Base-by-base conservation (phyloP, 768 basidiomycete species). In the Amanita fuliginea region DNA sequence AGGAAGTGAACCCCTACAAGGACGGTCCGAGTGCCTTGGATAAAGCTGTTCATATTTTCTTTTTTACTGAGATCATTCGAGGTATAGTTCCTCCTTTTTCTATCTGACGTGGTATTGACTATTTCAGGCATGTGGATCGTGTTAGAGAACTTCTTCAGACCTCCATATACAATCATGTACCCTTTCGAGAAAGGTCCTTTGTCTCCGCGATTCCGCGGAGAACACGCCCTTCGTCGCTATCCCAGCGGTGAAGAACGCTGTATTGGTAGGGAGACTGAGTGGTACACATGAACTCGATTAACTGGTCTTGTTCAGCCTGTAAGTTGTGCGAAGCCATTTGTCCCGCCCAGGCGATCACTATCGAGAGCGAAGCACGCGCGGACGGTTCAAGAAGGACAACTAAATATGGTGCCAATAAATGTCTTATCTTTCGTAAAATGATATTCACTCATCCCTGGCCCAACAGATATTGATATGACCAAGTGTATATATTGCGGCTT, bases 401-500 rank as follows among this genome's bases (percentile, higher is more conserved):
- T 26, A 89, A 91, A 82, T 99, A 98, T 59, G 96, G 92, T 86
- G 48, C 47, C 77, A 62, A 41, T 13, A 41, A 34, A 19, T 45
- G 18, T 30, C 18, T 6, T 21, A 47, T 34, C 34, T 21, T 52
- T 50, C 37, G 24, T 16, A 37, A 8, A 37, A 13, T 19, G 34
- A 26, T 16, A 9, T 4, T 37, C 24, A 26, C 16, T 45, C 18
- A 32, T 32, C 44, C 13, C 10, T 4, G 5, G 10, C 19, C 10
- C 14, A 26, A 14, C 24, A 94, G 91, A 98, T 69, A 93, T 98
- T 59, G 96, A 99, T 66, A 99, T 99, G 96, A 99, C 96, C 52
- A 98, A 94, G 75, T 98, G 96, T 70, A 99, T 99, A 61, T 99
- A 99, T 74, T 99, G 96, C 67, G 96, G 96, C 47, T 98, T 97